Evolutionary conservation across 1,284 basidiomycete genomes (phyloP), one percentile per base, ranked within the genome.

Genomic region (Ustilago loliicola): DNA sequence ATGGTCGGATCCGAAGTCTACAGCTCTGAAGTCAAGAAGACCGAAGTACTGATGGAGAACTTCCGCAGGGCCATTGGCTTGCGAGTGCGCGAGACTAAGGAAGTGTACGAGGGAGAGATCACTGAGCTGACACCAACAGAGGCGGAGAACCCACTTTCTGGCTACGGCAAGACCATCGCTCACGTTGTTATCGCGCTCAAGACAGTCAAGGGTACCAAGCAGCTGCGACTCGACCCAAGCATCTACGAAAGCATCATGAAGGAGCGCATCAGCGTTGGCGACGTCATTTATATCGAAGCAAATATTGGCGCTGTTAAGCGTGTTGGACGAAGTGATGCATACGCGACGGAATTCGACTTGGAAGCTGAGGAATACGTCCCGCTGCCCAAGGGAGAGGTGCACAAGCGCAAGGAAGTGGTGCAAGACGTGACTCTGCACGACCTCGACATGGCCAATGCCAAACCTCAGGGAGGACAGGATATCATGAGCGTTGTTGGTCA

Each of bases 401-500:
- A 98, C 88, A 98, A 98, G 88, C 91, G 92, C 74, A 98, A 98
- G 87, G 95, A 99, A 85, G 91, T 98, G 1, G 95, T 99, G 5
- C 97, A 98, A 87, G 96, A 98, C 80, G 94, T 99, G 42, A 98
- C 95, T 0, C 89, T 99, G 19, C 95, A 97, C 66, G 96, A 99
- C 86, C 89, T 99, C 50, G 96, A 99, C 86, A 94, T 96, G 75
- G 96, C 96, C 5, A 99, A 99, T 86, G 95, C 96, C 15, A 91
- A 95, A 52, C 96, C 96, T 8, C 94, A 94, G 81, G 90, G 90
- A 17, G 96, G 97, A 1, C 96, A 98, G 87, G 96, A 98, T 84
- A 98, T 99, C 86, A 98, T 98, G 96, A 94, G 93, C 84, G 95
- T 99, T 32, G 98, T 99, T 92, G 95, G 96, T 5, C 96, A 95